Percentiles rank a stretch among this genome's conserved stretches.
Conservation (phyloP, 352 stramenopile genomes). For the Pythium volutum region DNA sequence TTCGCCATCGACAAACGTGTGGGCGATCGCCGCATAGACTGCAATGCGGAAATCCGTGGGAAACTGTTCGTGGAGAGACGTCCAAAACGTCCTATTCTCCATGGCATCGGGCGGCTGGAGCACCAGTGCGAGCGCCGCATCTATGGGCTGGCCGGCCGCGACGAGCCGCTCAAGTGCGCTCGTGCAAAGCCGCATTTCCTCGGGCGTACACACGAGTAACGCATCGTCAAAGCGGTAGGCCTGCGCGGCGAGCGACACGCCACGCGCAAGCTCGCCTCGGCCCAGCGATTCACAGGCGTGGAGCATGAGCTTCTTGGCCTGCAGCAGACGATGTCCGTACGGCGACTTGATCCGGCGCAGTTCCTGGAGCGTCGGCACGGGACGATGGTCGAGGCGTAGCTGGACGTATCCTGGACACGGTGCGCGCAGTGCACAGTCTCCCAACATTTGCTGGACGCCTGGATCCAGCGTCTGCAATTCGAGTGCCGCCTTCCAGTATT, state of each 20-base stretch:
- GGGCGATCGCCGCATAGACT: not conserved
- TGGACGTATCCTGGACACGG: not conserved
- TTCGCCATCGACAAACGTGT: not conserved
- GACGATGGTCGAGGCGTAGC: not conserved
- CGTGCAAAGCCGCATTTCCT: not conserved
- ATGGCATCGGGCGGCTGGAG: not conserved
- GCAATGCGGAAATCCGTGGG: not conserved
- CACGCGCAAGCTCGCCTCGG: not conserved
- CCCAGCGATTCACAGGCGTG: not conserved
- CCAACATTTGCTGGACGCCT: not conserved
- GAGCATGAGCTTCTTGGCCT: conserved; percentile 6
- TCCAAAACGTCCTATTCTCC: not conserved
- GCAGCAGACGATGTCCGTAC: not conserved
- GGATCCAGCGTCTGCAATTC: not conserved
- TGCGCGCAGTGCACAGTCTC: not conserved
- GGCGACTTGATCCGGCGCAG: not conserved
- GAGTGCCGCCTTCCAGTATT: not conserved
- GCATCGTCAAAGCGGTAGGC: conserved; percentile 2
- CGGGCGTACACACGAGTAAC: not conserved
- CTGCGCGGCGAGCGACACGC: not conserved
- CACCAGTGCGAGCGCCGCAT: not conserved
- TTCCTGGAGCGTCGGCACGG: not conserved
- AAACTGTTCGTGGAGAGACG: not conserved
- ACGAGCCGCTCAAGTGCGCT: not conserved
- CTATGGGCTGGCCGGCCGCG: not conserved